Conservation (phyloP, 1,284 basidiomycete genomes). For the Ceratobasidium sp. region DNA sequence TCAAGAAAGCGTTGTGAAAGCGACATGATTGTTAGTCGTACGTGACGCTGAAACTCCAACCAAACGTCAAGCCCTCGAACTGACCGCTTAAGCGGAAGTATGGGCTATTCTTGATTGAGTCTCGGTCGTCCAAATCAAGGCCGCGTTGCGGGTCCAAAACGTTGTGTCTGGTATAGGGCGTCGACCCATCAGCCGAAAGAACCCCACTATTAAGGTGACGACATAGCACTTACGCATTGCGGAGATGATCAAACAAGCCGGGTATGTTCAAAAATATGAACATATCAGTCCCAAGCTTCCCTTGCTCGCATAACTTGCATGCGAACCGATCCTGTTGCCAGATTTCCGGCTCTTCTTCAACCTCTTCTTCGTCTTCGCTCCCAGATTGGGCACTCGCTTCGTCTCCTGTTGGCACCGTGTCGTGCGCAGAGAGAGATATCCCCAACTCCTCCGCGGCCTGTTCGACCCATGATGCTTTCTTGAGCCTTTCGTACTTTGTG, state of each 20-base stretch:
- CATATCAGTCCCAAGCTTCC: neutral
- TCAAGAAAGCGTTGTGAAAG: too few relatives aligned
- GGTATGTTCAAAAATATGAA: neutral
- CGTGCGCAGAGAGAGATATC: neutral
- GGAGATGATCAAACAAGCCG: neutral
- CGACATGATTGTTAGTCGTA: too few relatives aligned
- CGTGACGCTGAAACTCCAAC: too few relatives aligned
- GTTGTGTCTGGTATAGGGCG: neutral
- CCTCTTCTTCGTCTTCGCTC: neutral
- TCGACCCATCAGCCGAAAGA: neutral
- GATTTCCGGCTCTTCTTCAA: neutral
- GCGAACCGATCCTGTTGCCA: neutral
- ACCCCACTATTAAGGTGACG: neutral
- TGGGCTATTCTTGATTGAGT: neutral
- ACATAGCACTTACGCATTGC: neutral
- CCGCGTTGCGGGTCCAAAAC: neutral
- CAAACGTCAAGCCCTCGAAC: neutral
- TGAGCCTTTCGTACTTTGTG: neutral
- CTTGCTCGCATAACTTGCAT: neutral
- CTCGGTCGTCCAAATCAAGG: neutral
- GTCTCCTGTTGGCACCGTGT: neutral
- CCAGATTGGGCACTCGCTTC: neutral
- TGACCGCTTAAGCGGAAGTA: neutral
- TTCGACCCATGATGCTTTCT: neutral
- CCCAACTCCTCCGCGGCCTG: neutral